Evolutionary conservation across 2,329 filamentous ascomycete genomes (phyloP).

Genomic region (Pseudofabraea citricarpa): DNA sequence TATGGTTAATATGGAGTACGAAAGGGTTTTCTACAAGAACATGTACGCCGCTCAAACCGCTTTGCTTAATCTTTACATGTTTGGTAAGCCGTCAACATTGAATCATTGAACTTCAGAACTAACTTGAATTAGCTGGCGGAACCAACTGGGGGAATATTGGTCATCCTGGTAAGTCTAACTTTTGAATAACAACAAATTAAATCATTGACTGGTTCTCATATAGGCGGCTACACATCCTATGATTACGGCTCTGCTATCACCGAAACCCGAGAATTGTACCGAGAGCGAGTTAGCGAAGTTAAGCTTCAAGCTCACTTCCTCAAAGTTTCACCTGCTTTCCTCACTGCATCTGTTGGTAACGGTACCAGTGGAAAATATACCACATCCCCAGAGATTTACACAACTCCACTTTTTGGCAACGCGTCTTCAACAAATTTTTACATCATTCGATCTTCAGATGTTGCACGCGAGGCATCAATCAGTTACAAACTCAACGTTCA

Average conservation of each 20-base stretch:
- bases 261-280: slow-evolving; percentile 10
- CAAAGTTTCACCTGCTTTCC: slow-evolving; percentile 13
- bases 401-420: slow-evolving; percentile 55
- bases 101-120: slow-evolving; percentile 15
- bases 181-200: no score
- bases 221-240: slow-evolving; percentile 49
- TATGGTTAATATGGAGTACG: slow-evolving; percentile 64
- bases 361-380: slow-evolving; percentile 49
- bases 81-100: slow-evolving; percentile 21
- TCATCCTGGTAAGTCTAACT: no score
- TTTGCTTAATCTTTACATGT: slow-evolving; percentile 71
- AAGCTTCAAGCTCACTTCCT: slow-evolving; percentile 17
- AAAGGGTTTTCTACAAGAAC: slow-evolving; percentile 72
- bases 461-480: slow-evolving; percentile 48
- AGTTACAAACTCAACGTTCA: slow-evolving; percentile 57
- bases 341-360: slow-evolving; percentile 8
- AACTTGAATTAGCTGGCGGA: slow-evolving; percentile 49
- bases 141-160: slow-evolving; percentile 79
- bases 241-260: slow-evolving; percentile 29
- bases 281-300: slow-evolving; percentile 16
- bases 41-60: slow-evolving; percentile 57
- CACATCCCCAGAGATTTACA: slow-evolving; percentile 55
- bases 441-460: slow-evolving; percentile 60
- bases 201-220: no score
- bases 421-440: slow-evolving; percentile 53